phyloP scores from a whole-genome alignment of 306 rosid species.

The Delonix regia region DNA sequence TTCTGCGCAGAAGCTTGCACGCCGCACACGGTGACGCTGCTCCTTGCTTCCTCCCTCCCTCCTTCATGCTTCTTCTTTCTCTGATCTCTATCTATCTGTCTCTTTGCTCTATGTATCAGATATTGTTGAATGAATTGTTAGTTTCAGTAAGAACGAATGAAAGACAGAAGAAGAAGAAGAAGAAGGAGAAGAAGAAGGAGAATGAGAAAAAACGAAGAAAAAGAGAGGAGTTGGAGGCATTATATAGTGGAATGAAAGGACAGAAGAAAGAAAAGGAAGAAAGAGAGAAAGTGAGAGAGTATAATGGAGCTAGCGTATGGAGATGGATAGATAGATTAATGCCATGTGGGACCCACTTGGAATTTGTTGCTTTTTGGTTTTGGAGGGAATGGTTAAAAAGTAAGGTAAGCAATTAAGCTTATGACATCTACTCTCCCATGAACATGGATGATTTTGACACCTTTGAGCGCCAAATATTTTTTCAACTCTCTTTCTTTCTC shows the following conservation, averaged over 20 bases:
- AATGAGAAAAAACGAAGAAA: neutral
- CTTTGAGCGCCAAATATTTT: neutral
- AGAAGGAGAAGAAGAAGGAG: neutral
- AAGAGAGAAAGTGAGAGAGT: too few species aligned
- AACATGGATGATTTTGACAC: neutral
- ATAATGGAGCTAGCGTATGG: too few species aligned
- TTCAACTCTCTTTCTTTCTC: neutral
- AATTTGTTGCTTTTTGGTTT: neutral
- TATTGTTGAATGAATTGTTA: too few species aligned
- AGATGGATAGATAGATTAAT: too few species aligned
- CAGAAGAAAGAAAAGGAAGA: neutral
- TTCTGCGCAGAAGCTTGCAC: slow-evolving; percentile 75
- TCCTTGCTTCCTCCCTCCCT: slow-evolving; percentile 58
- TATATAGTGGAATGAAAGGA: neutral
- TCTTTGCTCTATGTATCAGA: too few species aligned
- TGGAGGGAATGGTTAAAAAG: neutral
- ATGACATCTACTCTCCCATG: neutral
- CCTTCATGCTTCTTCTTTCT: slow-evolving; percentile 51
- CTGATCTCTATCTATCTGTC: too few species aligned
- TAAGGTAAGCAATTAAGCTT: too few species aligned
- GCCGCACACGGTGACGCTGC: slow-evolving; percentile 84
- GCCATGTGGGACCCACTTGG: neutral
- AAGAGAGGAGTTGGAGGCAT: too few species aligned
- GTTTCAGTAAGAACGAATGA: too few species aligned
- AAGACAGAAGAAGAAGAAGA: neutral